Base-by-base conservation (phyloP, 2,329 filamentous ascomycete genomes). In the Botrytis cinerea region DNA sequence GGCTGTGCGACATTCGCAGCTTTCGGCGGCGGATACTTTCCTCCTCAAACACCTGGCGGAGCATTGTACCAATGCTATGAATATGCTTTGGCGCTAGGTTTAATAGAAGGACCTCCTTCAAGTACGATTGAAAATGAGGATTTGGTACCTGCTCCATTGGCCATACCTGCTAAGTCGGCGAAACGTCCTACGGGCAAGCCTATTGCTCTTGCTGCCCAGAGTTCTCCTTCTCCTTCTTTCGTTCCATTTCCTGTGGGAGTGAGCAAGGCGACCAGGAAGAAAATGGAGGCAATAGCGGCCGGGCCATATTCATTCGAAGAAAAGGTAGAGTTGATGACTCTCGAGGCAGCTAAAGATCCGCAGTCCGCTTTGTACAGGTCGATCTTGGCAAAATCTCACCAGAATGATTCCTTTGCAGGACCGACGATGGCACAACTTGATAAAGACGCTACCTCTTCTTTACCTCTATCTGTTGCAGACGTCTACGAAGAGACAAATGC, bases 1-100 rank as follows among this genome's bases (percentile, higher is more conserved):
- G 48, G 66, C 10, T 69, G 66, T 32, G n/a, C 66, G n/a, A 69
- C 48, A 5, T 57, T 69, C 14, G 48, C 66, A 32, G 66, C 66
- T 22, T 28, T 69, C 18, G 66, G 66, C 66, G 48, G 66, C 6
- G 38, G n/a, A 32, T 43, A 57, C 20, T 69, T 69, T 45, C 66
- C 66, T 14, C 25, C 18, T 32, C 66, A 69, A 69, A 38, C 38
- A 43, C 38, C 66, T 32, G 66, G 18, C 20, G 54, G 48, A n/a
- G n/a, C 66, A 43, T n/a, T 69, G 20, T 51, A 10, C 4, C 8
- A 43, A 16, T 69, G 66, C 14, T 69, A 43, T 32, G 66, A 43
- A 9, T 57, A 57, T 57, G 66, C 66, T 43, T 20, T 14, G 18
- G 38, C 48, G 3, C 18, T 28, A 18, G 66, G 66, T 25, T 43